phyloP scores from a whole-genome alignment of 78 protist genomes.

The Tieghemostelium lacteum region DNA sequence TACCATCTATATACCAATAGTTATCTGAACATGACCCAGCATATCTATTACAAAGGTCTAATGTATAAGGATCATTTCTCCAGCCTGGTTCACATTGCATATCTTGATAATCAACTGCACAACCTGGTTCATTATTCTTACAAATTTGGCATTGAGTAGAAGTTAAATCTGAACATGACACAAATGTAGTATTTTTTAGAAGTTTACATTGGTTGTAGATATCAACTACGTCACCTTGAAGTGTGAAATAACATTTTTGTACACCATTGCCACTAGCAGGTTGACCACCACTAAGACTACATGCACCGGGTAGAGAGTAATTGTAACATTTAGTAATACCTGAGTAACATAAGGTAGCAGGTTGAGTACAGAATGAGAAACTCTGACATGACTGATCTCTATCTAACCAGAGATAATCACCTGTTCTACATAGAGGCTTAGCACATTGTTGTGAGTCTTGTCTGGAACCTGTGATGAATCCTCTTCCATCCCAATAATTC shows the following conservation, averaged over 20 bases:
- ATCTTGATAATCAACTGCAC: not conserved
- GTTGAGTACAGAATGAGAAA: not conserved
- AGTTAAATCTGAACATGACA: not conserved
- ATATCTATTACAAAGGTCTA: not conserved
- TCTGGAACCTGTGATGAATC: not conserved
- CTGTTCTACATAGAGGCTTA: not conserved
- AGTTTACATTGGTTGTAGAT: not conserved
- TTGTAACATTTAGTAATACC: not conserved
- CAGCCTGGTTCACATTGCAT: not conserved
- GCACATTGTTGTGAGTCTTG: not conserved
- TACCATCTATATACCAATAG: too few species aligned
- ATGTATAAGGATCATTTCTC: not conserved
- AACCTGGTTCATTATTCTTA: not conserved
- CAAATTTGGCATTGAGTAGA: not conserved
- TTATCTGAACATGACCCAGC: not conserved
- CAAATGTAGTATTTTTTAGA: not conserved
- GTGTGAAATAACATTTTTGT: not conserved
- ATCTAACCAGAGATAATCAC: conserved; percentile 3
- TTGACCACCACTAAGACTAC: not conserved
- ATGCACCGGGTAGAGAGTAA: not conserved
- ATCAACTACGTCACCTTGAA: not conserved
- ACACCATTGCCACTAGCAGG: not conserved
- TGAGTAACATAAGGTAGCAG: not conserved
- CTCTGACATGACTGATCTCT: not conserved
- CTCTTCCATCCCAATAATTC: not conserved